phyloP scores from a whole-genome alignment of 192 early-diverging fungal species.

The Spizellomyces sp. region DNA sequence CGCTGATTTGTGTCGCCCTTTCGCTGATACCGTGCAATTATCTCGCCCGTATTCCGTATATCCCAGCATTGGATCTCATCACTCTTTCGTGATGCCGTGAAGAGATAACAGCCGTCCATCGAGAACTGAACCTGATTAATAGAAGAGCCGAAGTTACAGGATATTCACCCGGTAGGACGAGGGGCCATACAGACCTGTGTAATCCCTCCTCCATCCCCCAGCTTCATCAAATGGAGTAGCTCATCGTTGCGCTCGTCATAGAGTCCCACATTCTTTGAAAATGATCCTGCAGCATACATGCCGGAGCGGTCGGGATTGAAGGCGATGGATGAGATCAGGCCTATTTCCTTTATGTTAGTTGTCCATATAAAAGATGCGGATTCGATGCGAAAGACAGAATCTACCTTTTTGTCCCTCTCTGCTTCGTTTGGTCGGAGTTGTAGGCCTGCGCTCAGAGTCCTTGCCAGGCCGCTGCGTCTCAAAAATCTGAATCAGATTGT shows the following conservation, averaged over 20 bases:
- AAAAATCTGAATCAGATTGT: conserved; percentile 69
- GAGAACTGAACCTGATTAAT: conserved; percentile 66
- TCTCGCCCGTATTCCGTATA: conserved; percentile 70
- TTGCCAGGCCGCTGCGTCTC: conserved; percentile 67
- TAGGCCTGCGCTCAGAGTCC: conserved; percentile 49
- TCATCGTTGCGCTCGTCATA: conserved; percentile 61
- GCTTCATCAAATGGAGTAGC: conserved; percentile 51
- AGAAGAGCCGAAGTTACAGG: neutral
- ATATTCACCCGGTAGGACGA: neutral
- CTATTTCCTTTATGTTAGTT: conserved; percentile 17
- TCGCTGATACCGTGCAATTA: conserved; percentile 54
- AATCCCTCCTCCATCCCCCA: conserved; percentile 49
- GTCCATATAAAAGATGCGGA: neutral
- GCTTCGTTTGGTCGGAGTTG: conserved; percentile 64
- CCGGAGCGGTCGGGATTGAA: conserved; percentile 68
- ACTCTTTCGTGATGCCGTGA: conserved; percentile 65
- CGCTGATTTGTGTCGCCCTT: conserved; percentile 71
- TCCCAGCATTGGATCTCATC: conserved; percentile 76
- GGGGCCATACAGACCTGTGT: conserved; percentile 33
- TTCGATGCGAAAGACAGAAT: neutral
- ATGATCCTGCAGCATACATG: conserved; percentile 76
- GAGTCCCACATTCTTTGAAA: conserved; percentile 67
- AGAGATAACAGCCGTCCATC: conserved; percentile 63
- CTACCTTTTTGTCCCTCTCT: conserved; percentile 73
- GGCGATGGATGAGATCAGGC: conserved; percentile 71